Conservation (phyloP, 805 yeast genomes). For the Kuraishia borneana region DNA sequence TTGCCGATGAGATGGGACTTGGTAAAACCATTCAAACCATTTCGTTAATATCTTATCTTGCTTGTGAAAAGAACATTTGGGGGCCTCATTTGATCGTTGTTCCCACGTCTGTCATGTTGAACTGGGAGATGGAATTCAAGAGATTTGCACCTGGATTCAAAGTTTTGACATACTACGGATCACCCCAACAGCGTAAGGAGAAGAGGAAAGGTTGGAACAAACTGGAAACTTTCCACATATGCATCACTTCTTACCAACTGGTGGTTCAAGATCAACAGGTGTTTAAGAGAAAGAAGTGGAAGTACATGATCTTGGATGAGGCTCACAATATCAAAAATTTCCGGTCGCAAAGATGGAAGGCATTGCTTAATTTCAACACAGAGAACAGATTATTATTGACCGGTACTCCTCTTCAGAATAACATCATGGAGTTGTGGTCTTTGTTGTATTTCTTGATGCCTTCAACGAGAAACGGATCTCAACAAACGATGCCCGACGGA, state of each 20-base stretch:
- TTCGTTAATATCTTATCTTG: slow-evolving; percentile 72
- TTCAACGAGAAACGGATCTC: slow-evolving; percentile 44
- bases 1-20: slow-evolving; percentile 98
- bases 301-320: slow-evolving; percentile 93
- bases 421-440: slow-evolving; percentile 94
- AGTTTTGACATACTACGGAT: slow-evolving; percentile 89
- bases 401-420: slow-evolving; percentile 96
- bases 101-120: slow-evolving; percentile 93
- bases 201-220: slow-evolving; percentile 97
- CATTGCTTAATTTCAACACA: slow-evolving; percentile 85
- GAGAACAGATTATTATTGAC: slow-evolving; percentile 80
- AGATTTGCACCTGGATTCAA: slow-evolving; percentile 97
- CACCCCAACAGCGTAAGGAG: slow-evolving; percentile 92
- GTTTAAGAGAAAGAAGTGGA: slow-evolving; percentile 88
- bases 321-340: slow-evolving; percentile 97
- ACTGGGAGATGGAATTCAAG: slow-evolving; percentile 99
- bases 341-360: slow-evolving; percentile 95
- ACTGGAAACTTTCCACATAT: slow-evolving; percentile 90
- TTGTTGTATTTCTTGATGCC: slow-evolving; percentile 94
- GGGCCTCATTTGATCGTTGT: slow-evolving; percentile 97
- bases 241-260: slow-evolving; percentile 92
- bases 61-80: slow-evolving; percentile 92
- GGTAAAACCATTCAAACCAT: slow-evolving; percentile 97
- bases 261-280: slow-evolving; percentile 97
- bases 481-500: slow-evolving; percentile 79